Evolutionary conservation across 1,284 basidiomycete genomes (phyloP), one percentile per base, ranked within the genome.

Genomic region (Kwoniella shivajii): DNA sequence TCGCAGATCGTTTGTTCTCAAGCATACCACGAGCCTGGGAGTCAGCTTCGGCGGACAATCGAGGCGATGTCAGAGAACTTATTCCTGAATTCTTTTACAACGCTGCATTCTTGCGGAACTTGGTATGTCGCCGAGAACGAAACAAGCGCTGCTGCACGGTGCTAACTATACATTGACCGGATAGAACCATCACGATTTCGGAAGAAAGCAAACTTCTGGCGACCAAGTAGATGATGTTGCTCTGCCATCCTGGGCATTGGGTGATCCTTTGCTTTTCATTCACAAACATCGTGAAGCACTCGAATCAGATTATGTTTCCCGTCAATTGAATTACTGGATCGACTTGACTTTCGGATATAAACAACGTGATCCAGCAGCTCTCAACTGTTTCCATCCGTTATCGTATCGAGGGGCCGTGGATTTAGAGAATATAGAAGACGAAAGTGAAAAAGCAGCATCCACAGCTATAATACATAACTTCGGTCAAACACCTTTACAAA

Each of bases 381-480:
- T 88, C 61, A 98, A 97, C 67, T 89, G 89, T 14, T 97, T 92
- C 79, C 94, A 97, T 76, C 94, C 93, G 0, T 79, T 97, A 39
- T 95, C 92, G 31, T 98, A 98, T 71, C 92, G 95, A 66, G 92
- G 92, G 3, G 87, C 89, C 0, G 90, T 97, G 61, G 92, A 94
- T 71, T 78, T 95, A 16, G 92, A 94, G 72, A 78, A 83, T 1
- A 94, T 96, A 58, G 85, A 85, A 11, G 89, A 95, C 67, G 86
- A 91, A 44, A 80, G 90, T 22, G 91, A 98, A 77, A 85, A 90
- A 37, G 90, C 93, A 67, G 92, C 93, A 0, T 91, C 90, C 1
- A 89, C 94, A 7, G 91, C 92, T 4, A 95, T 94, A 63, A 96
- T 98, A 44, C 93, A 97, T 77, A 96, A 95, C 64, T 89, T 94